Base-by-base conservation (phyloP, 805 yeast genomes). In the Blastobotrys terrestris region DNA sequence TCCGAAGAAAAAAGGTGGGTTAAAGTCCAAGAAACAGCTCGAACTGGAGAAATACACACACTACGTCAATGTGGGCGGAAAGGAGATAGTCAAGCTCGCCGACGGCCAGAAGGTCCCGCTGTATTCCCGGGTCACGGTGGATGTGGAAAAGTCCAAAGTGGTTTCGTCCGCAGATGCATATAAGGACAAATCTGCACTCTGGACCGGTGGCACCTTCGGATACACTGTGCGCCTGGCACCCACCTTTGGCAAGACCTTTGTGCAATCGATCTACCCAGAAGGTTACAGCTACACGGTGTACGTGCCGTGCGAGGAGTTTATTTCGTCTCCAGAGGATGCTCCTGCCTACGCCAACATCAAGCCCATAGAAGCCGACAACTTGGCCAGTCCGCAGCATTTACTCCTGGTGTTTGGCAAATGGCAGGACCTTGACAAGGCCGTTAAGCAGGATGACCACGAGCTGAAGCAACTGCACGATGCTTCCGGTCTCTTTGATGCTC, bases 121-220 rank as follows among this genome's bases (percentile, higher is more conserved):
- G 0, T 81, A 86, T 60, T 88, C 85, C 14, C 73, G 95, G 58
- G 96, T 91, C 7, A 87, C 95, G 0, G 87, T 91, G 1, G 88
- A 91, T 61, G 57, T 81, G 7, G 72, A 79, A 45, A 77, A 77
- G 8, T 77, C 75, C 49, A 77, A 76, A 51, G 79, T 88, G 11
- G 94, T 87, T 0, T 79, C 88, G 0, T 88, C 94, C 5, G 59
- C 71, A 8, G 82, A 77, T 48, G 95, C 94, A 0, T 86, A 87
- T 59, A 71, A 69, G 20, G 44, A 51, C 1, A n/a, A 21, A 11
- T 7, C 31, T 16, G 21, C 41, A 2, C 35, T 26, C 35, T 18
- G 22, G 22, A 46, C 15, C 18, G 39, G 69, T 73, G 48, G 42
- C 13, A 14, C 43, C 8, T 59, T 58, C 11, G 95, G 95, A 0